Conservation (phyloP, 148 eudicot genomes). For the Silene latifolia region DNA sequence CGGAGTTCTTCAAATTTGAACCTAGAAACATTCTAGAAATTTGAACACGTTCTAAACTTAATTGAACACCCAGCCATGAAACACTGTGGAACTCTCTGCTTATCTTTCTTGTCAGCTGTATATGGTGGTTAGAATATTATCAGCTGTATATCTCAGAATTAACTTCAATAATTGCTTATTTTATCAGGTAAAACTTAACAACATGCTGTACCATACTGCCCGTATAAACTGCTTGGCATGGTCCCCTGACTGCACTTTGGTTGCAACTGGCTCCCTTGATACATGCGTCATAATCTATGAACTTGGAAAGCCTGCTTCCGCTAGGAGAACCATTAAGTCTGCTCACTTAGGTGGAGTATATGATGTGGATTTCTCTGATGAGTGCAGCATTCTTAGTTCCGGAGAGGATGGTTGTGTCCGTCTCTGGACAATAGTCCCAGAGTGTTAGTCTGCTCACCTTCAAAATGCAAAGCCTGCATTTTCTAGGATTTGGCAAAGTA, state of each 20-base stretch:
- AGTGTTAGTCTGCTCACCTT: slow-evolving; percentile 24
- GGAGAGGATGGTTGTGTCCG: slow-evolving; percentile 95
- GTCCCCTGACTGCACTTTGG: slow-evolving; percentile 77
- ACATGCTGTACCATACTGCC: slow-evolving; percentile 85
- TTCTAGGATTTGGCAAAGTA: slow-evolving; percentile 11
- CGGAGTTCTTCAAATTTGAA: not conserved
- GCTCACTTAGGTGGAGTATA: slow-evolving; percentile 93
- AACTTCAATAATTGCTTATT: not conserved
- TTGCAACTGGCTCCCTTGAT: slow-evolving; percentile 92
- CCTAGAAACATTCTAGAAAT: too few relatives aligned
- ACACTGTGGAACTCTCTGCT: not conserved
- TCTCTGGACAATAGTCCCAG: slow-evolving; percentile 59
- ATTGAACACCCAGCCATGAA: not conserved
- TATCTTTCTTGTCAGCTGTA: not conserved
- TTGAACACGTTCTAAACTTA: too few relatives aligned
- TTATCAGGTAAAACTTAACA: slow-evolving; percentile 81
- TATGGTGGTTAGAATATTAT: not conserved
- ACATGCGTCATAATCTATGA: slow-evolving; percentile 77
- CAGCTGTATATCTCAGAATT: not conserved
- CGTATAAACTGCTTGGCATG: slow-evolving; percentile 86
- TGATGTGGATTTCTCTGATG: slow-evolving; percentile 73
- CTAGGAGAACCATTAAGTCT: slow-evolving; percentile 71
- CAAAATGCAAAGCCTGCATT: slow-evolving; percentile 13
- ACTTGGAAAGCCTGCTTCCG: slow-evolving; percentile 66
- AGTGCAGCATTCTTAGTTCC: slow-evolving; percentile 63